Evolutionary conservation across 257 asterid species (phyloP), one percentile per base, ranked within the genome.

Genomic region (Nicotiana benthamiana): DNA sequence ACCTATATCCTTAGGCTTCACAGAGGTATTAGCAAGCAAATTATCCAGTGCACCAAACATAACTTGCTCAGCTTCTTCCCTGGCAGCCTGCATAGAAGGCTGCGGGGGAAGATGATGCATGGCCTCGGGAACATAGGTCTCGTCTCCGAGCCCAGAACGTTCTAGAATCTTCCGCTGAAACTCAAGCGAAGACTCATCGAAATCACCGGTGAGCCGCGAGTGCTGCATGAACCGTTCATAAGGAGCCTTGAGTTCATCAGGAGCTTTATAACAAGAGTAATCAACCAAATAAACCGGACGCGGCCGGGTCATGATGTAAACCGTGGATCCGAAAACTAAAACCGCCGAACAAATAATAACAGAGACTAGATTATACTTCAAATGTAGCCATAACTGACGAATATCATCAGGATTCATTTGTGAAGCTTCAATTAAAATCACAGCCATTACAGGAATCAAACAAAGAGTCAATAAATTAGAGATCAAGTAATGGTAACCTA

Each of bases 401-500:
- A 91, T 79, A 84, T 91, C 97, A 36, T 89, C 83, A n/a, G 93
- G 97, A 79, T 92, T 87, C 89, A 87, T 87, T 81, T 91, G 96
- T 3, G 95, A 90, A 20, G 89, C 95, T 72, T 92, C 89, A 78
- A 92, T 66, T 32, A 89, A 72, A 4, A 92, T 83, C 53, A 88
- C 83, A 72, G 77, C 84, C 94, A 92, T 92, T 11, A 87, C 64
- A 9, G 97, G 97, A 28, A 92, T 80, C 13, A 92, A 77, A 83
- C 91, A 92, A 8, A 92, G 94, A 20, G 95, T 90, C 4, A 92
- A 82, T 27, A 92, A 83, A 82, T 92, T 75, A 77, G 96, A 92
- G 88, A 92, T 91, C 92, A 92, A 80, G 91, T 92, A 92, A 80
- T 91, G 97, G 88, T 92, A 92, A 3, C 97, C 97, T n/a, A 92